Evolutionary conservation across 2,329 filamentous ascomycete genomes (phyloP).

Genomic region (Alternaria hordeiaustralica): DNA sequence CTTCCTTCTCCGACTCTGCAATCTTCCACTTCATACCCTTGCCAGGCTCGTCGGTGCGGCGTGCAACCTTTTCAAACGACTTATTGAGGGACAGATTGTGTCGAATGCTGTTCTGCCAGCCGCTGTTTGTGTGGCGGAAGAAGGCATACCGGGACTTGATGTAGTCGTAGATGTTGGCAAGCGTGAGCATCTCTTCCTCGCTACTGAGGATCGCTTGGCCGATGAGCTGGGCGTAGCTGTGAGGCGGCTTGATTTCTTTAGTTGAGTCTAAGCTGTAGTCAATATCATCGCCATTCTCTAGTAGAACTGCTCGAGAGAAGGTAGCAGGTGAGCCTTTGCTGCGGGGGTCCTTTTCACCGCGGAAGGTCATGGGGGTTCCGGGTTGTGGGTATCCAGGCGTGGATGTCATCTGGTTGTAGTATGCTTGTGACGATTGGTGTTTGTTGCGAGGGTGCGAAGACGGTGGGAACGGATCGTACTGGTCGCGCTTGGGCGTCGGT

Average conservation of each 20-base stretch:
- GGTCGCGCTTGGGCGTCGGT: constrained; percentile 46
- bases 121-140: constrained; percentile 82
- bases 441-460: constrained; percentile 44
- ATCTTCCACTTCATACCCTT: constrained; percentile 99
- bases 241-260: constrained; percentile 91
- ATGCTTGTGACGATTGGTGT: constrained; percentile 39
- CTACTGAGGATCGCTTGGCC: constrained; percentile 93
- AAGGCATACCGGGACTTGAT: constrained; percentile 93
- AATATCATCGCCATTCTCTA: constrained; percentile 64
- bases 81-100: constrained; percentile 97
- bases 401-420: constrained; percentile 44
- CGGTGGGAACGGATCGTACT: constrained; percentile 48
- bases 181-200: constrained; percentile 83
- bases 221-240: constrained; percentile 96
- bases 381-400: constrained; percentile 43
- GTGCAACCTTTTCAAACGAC: constrained; percentile 89
- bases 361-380: constrained; percentile 46
- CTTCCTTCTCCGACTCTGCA: constrained; percentile 79
- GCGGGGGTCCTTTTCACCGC: constrained; percentile 41
- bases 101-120: constrained; percentile 98
- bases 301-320: constrained; percentile 58
- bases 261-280: constrained; percentile 84
- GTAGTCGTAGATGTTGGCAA: constrained; percentile 92
- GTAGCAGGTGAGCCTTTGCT: constrained; percentile 55
- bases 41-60: constrained; percentile 91